Conservation (phyloP, 495 filamentous ascomycete species). For the Talaromyces borbonicus region DNA sequence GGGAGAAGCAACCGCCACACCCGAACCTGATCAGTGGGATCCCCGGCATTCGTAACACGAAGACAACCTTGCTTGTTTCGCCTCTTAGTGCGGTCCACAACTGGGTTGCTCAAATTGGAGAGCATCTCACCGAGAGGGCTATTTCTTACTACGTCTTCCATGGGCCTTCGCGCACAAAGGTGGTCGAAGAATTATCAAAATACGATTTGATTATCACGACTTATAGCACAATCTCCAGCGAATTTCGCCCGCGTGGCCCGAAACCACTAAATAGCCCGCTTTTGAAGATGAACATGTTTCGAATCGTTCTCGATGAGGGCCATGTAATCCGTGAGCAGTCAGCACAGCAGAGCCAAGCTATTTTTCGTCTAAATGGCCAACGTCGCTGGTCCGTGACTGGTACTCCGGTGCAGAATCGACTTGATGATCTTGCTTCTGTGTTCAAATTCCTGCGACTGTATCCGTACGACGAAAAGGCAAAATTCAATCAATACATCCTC, state of each 20-base stretch:
- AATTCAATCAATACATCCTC: constrained; percentile 70
- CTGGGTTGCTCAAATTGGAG: constrained; percentile 82
- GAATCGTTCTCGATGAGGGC: constrained; percentile 91
- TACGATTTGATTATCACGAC: constrained; percentile 87
- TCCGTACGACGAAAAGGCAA: constrained; percentile 71
- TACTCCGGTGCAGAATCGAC: constrained; percentile 81
- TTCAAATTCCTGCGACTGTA: constrained; percentile 78
- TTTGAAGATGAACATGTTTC: constrained; percentile 74
- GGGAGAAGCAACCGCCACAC: constrained; percentile 24
- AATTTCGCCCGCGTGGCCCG: constrained; percentile 52
- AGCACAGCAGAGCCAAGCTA: constrained; percentile 70
- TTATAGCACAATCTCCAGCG: constrained; percentile 77
- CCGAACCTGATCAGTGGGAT: constrained; percentile 21
- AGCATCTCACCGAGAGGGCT: constrained; percentile 55
- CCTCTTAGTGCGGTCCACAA: constrained; percentile 84
- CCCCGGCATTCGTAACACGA: constrained; percentile 54
- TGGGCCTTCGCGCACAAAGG: constrained; percentile 59
- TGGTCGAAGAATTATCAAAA: constrained; percentile 54
- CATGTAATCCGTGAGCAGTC: constrained; percentile 83
- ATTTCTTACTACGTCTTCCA: constrained; percentile 75
- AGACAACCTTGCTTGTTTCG: constrained; percentile 78
- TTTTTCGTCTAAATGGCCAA: constrained; percentile 70
- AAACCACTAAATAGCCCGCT: constrained; percentile 56
- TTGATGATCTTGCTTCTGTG: constrained; percentile 85
- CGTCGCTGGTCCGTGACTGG: constrained; percentile 94